Base-by-base conservation (phyloP, 2,329 filamentous ascomycete species). In the Trematosphaeria pertusa region DNA sequence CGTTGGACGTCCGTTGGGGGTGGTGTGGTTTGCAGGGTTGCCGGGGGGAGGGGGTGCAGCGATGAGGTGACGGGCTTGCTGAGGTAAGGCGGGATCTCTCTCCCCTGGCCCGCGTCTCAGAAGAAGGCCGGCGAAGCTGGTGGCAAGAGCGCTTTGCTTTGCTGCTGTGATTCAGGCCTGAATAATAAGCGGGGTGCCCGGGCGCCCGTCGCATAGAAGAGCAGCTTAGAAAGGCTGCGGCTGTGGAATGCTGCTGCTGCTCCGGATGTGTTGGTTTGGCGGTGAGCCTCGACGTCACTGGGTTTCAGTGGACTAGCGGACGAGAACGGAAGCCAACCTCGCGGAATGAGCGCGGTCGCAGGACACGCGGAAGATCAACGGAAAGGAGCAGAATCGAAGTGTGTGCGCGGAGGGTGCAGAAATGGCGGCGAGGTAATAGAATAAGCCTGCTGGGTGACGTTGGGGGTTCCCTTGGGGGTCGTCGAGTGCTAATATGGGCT, bases 91-190 rank as follows among this genome's bases (percentile, higher is more conserved):
- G 33, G 43, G 18, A 22, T 35, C 20, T n/a, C 20, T 12, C 24
- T 28, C 8, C 14, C 19, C 48, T 36, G 38, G 38, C 35, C 33
- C 17, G 34, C 40, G 48, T 44, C 48, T 43, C 48, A 46, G 36
- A 46, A 28, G 52, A 61, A 62, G 43, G 30, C 50, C 49, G 48
- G 43, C 38, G 56, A 63, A 56, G 42, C 15, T 45, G 46, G 61
- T 61, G 59, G 54, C 53, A 50, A 59, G 44, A 41, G 3, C 3
- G 18, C n/a, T n/a, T n/a, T n/a, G n/a, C n/a, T n/a, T 4, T 18
- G 41, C 32, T 24, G 20, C 20, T 17, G 19, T 44, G 37, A 37
- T 26, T 14, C 39, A 50, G 37, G 37, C 37, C 37, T 43, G 15
- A 50, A 41, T 41, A 57, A 57, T 46, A 21, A 30, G 17, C n/a